These are phyloP conservation scores for Vaccinium darrowii DNA, from an alignment of 148 eudicot genomes.

Conservation along the genomic window DNA sequence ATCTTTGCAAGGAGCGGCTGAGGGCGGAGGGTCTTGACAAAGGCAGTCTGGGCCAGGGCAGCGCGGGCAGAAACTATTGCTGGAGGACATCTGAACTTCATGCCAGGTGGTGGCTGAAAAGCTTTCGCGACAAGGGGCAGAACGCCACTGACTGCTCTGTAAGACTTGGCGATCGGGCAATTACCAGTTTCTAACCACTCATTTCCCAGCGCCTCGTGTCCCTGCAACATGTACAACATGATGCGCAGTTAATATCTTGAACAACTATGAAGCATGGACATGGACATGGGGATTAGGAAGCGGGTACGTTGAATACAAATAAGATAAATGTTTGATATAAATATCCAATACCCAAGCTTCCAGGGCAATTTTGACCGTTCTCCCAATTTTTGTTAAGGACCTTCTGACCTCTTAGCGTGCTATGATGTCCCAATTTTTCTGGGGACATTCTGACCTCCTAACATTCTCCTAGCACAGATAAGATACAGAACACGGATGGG, in stretches of 20 bases:
- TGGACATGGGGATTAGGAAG: not conserved
- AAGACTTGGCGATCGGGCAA: conserved; percentile 81
- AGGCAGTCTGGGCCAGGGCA: conserved; percentile 68
- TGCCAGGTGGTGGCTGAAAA: conserved; percentile 67
- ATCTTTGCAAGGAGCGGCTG: conserved; percentile 68
- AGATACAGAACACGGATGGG: not conserved
- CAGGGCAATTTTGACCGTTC: not conserved
- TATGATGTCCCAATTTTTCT: not conserved
- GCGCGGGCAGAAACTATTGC: conserved; percentile 78
- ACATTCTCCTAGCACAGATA: not conserved
- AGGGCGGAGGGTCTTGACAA: conserved; percentile 67
- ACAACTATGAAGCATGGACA: not conserved
- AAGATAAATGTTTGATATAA: not conserved
- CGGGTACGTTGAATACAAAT: not conserved
- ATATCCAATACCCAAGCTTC: not conserved
- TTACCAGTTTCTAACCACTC: conserved; percentile 75
- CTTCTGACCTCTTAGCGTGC: not conserved
- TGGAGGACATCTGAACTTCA: conserved; percentile 66
- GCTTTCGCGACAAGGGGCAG: conserved; percentile 69
- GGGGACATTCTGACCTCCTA: not conserved
- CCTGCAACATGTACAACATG: conserved; percentile 30
- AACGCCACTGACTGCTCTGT: conserved; percentile 62
- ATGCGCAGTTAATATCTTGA: not conserved
- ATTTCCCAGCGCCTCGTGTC: conserved; percentile 60
- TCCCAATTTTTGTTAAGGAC: not conserved